A percentile compares a stretch with the other conserved stretches of the same genome.
phyloP scores from a whole-genome alignment of 192 early-diverging fungal genomes.

The Coemansia sp. region DNA sequence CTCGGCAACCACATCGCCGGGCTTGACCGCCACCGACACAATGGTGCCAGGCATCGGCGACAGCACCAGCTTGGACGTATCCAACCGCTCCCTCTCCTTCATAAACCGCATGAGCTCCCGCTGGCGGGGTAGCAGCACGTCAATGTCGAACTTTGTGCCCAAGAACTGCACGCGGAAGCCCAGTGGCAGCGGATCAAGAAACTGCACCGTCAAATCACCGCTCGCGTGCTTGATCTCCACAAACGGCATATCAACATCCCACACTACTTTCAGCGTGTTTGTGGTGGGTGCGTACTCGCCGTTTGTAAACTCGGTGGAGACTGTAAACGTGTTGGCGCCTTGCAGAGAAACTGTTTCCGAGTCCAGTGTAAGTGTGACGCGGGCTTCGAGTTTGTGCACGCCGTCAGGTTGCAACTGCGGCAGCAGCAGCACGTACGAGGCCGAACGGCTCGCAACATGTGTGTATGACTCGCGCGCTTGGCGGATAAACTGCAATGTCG shows the following conservation, averaged over 20 bases:
- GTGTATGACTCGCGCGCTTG: no score
- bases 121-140: conserved; percentile 31
- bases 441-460: no score
- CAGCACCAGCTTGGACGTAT: conserved; percentile 62
- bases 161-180: conserved; percentile 81
- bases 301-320: background rate
- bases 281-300: background rate
- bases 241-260: conserved; percentile 76
- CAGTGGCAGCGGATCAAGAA: conserved; percentile 67
- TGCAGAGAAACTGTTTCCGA: background rate
- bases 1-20: conserved; percentile 78
- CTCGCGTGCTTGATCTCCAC: conserved; percentile 47
- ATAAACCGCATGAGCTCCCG: conserved; percentile 60
- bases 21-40: conserved; percentile 72
- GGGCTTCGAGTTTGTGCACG: conserved; percentile 29
- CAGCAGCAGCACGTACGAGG: background rate
- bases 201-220: conserved; percentile 62
- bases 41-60: conserved; percentile 99
- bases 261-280: conserved; percentile 44
- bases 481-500: no score
- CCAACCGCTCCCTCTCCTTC: conserved; percentile 38
- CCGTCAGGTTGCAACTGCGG: conserved; percentile 57
- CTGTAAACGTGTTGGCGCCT: conserved; percentile 35
- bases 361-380: conserved; percentile 7
- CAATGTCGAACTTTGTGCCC: conserved; percentile 82